Evolutionary conservation across 1,284 basidiomycete genomes (phyloP).

Genomic region (Ganoderma boninense): DNA sequence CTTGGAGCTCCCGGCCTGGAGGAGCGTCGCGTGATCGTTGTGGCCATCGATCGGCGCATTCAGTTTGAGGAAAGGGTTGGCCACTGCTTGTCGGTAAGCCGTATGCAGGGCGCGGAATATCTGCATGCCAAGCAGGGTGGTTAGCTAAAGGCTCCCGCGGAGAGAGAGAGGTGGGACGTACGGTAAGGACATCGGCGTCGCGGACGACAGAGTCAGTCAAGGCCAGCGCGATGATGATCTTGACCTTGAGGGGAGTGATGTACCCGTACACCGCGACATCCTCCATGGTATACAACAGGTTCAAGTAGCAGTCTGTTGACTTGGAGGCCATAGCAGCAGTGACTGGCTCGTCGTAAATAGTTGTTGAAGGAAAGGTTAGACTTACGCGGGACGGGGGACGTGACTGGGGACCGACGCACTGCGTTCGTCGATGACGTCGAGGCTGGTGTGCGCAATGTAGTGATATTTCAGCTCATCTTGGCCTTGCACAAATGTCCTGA

Average conservation of each 20-base stretch:
- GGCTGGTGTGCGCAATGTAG: slow-evolving; percentile 82
- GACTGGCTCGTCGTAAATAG: slow-evolving; percentile 44
- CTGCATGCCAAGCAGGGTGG: slow-evolving; percentile 44
- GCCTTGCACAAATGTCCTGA: slow-evolving; percentile 66
- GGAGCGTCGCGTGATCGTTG: slow-evolving; percentile 61
- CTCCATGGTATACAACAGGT: slow-evolving; percentile 81
- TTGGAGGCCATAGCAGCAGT: slow-evolving; percentile 59
- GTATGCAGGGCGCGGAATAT: slow-evolving; percentile 84
- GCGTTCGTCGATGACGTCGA: slow-evolving; percentile 84
- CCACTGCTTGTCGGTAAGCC: slow-evolving; percentile 79
- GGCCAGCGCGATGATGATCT: slow-evolving; percentile 79
- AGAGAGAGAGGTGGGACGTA: slow-evolving; percentile 43
- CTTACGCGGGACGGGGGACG: slow-evolving; percentile 17
- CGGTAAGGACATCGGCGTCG: slow-evolving; percentile 75
- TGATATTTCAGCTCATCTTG: slow-evolving; percentile 82
- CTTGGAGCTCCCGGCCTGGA: slow-evolving; percentile 66
- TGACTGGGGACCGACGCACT: slow-evolving; percentile 38
- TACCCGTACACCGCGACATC: slow-evolving; percentile 87
- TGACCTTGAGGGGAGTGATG: slow-evolving; percentile 82
- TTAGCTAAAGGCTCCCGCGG: background rate
- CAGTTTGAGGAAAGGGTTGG: slow-evolving; percentile 80
- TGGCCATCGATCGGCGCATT: slow-evolving; percentile 55
- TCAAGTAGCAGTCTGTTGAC: slow-evolving; percentile 76
- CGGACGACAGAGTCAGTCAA: slow-evolving; percentile 81
- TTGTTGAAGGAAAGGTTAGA: slow-evolving; percentile 16